Evolutionary conservation across 1,139 yeast genomes (phyloP).

Genomic region (Taphrina wiesneri): DNA sequence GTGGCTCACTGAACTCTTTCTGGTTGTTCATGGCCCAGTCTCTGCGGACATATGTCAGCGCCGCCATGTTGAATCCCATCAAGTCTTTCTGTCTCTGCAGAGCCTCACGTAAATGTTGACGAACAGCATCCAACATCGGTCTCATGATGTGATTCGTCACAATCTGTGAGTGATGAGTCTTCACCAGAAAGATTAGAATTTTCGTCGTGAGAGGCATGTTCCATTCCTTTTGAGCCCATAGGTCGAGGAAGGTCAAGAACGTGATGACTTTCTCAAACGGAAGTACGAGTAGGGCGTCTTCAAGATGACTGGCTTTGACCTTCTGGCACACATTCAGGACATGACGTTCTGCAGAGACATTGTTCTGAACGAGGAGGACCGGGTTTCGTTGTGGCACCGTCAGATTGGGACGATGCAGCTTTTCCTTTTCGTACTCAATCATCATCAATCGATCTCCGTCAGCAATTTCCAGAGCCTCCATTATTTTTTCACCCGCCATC

Average conservation of each 20-base stretch:
- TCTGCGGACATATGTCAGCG: constrained; percentile 67
- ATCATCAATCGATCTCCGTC: constrained; percentile 64
- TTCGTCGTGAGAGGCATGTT: constrained; percentile 68
- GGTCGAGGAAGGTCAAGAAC: constrained; percentile 68
- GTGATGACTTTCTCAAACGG: constrained; percentile 83
- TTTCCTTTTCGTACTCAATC: constrained; percentile 54
- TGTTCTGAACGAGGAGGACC: constrained; percentile 63
- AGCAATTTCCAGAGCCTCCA: constrained; percentile 91
- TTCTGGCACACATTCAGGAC: constrained; percentile 68
- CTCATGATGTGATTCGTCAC: constrained; percentile 48
- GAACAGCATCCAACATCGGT: constrained; percentile 46
- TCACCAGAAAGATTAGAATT: constrained; percentile 69
- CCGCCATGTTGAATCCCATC: constrained; percentile 86
- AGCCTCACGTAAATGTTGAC: constrained; percentile 47
- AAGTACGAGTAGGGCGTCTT: constrained; percentile 84
- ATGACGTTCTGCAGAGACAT: constrained; percentile 71
- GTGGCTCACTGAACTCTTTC: constrained; percentile 69
- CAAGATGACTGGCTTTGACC: constrained; percentile 81
- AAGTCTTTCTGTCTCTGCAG: constrained; percentile 57
- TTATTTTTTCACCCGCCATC: constrained; percentile 89
- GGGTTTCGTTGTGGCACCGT: constrained; percentile 71
- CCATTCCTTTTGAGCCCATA: constrained; percentile 59
- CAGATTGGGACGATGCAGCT: constrained; percentile 48
- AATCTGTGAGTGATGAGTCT: constrained; percentile 71
- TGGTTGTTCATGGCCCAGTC: constrained; percentile 81